Percentiles rank a stretch among this genome's conserved stretches.
phyloP scores from a whole-genome alignment of 2,329 filamentous ascomycete species.

The Apiospora aurea region DNA sequence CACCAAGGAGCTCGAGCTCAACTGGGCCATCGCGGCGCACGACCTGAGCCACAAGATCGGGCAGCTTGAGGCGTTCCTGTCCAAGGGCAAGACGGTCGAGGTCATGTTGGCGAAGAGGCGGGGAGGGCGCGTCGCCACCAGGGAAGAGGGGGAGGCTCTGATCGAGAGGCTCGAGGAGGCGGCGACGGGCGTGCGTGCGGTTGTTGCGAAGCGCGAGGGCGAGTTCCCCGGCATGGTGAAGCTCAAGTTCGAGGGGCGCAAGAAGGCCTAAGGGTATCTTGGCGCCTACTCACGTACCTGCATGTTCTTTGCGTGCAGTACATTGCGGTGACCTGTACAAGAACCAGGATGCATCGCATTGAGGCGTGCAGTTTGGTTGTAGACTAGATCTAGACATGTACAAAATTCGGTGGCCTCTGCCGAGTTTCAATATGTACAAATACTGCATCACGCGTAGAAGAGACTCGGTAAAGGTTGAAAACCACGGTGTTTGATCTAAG shows the following conservation, averaged over 20 bases:
- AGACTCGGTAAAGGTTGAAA: neutral
- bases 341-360: neutral
- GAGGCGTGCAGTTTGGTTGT: neutral
- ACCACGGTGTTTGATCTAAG: neutral
- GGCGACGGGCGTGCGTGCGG: conserved; percentile 40
- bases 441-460: neutral
- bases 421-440: too few relatives aligned
- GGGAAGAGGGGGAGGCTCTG: conserved; percentile 66
- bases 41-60: conserved; percentile 78
- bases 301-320: neutral
- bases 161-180: conserved; percentile 55
- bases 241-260: neutral
- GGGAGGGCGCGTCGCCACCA: conserved; percentile 64
- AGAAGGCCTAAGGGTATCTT: neutral
- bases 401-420: too few relatives aligned
- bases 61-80: conserved; percentile 72
- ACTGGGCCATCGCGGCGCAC: conserved; percentile 82
- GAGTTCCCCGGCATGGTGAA: conserved; percentile 35
- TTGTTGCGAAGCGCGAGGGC: conserved; percentile 50
- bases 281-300: too few relatives aligned
- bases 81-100: conserved; percentile 78
- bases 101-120: conserved; percentile 74
- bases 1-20: conserved; percentile 83
- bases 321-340: neutral
- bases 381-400: conserved; percentile 1